Percentiles rank a stretch among this genome's conserved stretches.
phyloP scores from a whole-genome alignment of 805 yeast species.

The Wickerhamomyces bovis region DNA sequence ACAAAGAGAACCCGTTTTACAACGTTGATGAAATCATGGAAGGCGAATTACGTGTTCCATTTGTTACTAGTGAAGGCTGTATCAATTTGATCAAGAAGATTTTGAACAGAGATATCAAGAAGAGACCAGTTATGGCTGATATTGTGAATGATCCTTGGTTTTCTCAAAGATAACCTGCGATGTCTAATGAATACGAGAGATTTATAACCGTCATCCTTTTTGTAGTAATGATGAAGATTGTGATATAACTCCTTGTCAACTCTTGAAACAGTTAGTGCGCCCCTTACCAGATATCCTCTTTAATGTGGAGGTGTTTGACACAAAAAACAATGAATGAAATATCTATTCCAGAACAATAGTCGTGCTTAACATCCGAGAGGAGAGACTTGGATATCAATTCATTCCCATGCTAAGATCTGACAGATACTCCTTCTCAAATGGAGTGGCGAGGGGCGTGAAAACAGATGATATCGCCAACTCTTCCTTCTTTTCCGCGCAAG shows the following conservation, averaged over 20 bases:
- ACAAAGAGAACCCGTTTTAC: slow-evolving; percentile 92
- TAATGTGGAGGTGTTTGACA: neutral
- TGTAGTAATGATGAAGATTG: no score
- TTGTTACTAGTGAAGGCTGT: slow-evolving; percentile 52
- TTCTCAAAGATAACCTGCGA: neutral
- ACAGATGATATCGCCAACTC: neutral
- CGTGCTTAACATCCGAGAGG: no score
- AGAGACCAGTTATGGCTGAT: slow-evolving; percentile 70
- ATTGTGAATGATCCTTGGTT: slow-evolving; percentile 73
- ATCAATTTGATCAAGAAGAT: slow-evolving; percentile 56
- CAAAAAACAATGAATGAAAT: neutral
- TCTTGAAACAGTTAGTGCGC: no score
- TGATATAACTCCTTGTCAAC: no score
- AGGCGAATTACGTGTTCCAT: slow-evolving; percentile 73
- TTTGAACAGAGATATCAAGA: slow-evolving; percentile 56
- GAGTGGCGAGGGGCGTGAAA: neutral
- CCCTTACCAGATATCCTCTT: neutral
- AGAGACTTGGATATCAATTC: no score
- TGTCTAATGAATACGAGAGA: neutral
- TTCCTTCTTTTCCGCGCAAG: neutral
- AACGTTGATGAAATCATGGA: slow-evolving; percentile 94
- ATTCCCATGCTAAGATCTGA: neutral
- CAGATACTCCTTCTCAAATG: neutral
- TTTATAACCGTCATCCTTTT: neutral
- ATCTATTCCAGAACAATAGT: no score